Evolutionary conservation across 768 basidiomycete genomes (phyloP), one percentile per base, ranked within the genome.

Genomic region (Cyathus striatus): DNA sequence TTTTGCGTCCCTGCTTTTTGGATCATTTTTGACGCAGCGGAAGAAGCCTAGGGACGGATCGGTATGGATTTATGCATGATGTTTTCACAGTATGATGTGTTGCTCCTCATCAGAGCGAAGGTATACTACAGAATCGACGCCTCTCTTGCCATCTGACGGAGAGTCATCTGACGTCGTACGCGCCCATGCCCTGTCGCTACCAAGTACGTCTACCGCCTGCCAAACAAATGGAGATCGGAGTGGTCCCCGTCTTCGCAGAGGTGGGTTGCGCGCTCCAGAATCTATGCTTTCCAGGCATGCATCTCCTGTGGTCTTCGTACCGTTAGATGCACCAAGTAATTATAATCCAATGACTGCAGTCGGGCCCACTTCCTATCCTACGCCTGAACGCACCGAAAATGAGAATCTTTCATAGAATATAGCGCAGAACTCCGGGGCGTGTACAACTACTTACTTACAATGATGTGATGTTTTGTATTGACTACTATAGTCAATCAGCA

Each of bases 51-150:
- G n/a, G n/a, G n/a, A n/a, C 90, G 16, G 92, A 94, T 48, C 81
- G 90, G 4, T 94, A 84, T 53, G 92, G 92, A 0, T 94, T 94
- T 66, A 83, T 93, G 61, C 93, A 93, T 46, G 90, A 92, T 50
- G 76, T 91, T 1, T n/a, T 79, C 82, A 2, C 75, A 81, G 51
- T 90, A 91, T 52, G 91, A 94, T 52, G 72, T 87, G 21, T 69
- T 90, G 20, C 64, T 95, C 12, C 72, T 94, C 21, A 60, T 86
- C 6, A 73, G 86, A 22, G 87, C 86, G 14, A 78, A 72, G 53
- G 13, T n/a, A 6, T 21, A n/a, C 24, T 12, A 26, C 17, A 5
- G 7, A 23, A 14, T 16, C 25, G 5, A 26, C 25, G 26, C 6
- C 14, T 27, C 5, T 14, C 16, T 6, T 24, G 23, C 27, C 10